Evolutionary conservation across 2,329 filamentous ascomycete species (phyloP).

Genomic region (Samsoniella hepiali): DNA sequence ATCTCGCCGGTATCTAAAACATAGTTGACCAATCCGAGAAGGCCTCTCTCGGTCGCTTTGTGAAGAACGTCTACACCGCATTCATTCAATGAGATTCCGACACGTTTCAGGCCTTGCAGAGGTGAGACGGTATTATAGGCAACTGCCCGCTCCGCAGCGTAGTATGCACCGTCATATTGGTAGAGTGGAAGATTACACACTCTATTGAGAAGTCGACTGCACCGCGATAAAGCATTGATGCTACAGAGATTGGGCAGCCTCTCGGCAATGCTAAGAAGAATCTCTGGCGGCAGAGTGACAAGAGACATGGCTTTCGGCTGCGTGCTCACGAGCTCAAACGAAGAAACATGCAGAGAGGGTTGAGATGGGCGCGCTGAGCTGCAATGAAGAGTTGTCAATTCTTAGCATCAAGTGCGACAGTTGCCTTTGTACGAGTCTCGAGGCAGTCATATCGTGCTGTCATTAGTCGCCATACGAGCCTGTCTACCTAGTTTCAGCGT

Average conservation of each 20-base stretch:
- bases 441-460: too few species aligned
- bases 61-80: neutral
- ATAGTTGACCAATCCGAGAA: neutral
- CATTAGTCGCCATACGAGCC: too few species aligned
- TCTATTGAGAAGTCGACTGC: neutral
- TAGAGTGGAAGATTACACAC: neutral
- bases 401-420: neutral
- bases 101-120: neutral
- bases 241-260: neutral
- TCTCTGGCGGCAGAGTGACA: neutral
- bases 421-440: neutral
- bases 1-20: neutral
- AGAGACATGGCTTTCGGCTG: neutral
- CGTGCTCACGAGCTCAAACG: neutral
- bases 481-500: too few species aligned
- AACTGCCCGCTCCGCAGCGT: neutral
- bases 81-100: neutral
- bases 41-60: neutral
- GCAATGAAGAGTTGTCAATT: neutral
- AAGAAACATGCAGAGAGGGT: too few species aligned
- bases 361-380: neutral
- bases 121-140: neutral
- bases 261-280: neutral
- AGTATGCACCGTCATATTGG: neutral
- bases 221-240: neutral